These are phyloP conservation scores for Conringia planisiliqua DNA, from an alignment of 345 rosid species.

Conservation along the genomic window DNA sequence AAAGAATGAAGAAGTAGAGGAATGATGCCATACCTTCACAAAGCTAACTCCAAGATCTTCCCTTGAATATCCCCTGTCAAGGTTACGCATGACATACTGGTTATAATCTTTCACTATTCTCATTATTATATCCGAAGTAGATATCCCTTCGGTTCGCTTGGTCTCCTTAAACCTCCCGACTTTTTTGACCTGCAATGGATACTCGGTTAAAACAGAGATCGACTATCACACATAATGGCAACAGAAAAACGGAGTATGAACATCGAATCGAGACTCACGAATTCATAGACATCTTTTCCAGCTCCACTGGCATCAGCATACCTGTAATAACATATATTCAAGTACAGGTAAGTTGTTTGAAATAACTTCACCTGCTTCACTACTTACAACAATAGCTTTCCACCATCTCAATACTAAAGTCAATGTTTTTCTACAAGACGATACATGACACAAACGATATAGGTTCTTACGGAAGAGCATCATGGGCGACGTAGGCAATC, in stretches of 20 bases:
- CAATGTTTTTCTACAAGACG: not conserved
- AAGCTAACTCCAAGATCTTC: slow-evolving; percentile 68
- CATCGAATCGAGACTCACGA: slow-evolving; percentile 35
- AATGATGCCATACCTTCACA: slow-evolving; percentile 48
- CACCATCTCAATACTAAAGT: not conserved
- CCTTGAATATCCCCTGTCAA: slow-evolving; percentile 65
- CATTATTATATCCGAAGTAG: slow-evolving; percentile 66
- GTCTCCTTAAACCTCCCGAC: slow-evolving; percentile 61
- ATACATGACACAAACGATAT: not conserved
- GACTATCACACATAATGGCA: not conserved
- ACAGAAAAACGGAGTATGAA: not conserved
- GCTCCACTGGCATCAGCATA: slow-evolving; percentile 71
- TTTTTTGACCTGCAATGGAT: slow-evolving; percentile 40
- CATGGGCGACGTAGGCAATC: slow-evolving; percentile 58
- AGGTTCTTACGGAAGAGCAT: slow-evolving; percentile 52
- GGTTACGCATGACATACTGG: slow-evolving; percentile 60
- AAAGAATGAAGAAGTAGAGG: not conserved
- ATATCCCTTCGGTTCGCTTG: slow-evolving; percentile 59
- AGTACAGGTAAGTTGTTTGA: not conserved
- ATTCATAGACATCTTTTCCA: slow-evolving; percentile 69
- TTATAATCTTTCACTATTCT: slow-evolving; percentile 66
- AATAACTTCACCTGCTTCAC: not conserved
- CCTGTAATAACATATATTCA: slow-evolving; percentile 23
- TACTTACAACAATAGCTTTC: not conserved
- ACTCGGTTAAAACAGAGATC: not conserved